Conservation (phyloP, 148 eudicot genomes). For the Heliosperma pusillum region DNA sequence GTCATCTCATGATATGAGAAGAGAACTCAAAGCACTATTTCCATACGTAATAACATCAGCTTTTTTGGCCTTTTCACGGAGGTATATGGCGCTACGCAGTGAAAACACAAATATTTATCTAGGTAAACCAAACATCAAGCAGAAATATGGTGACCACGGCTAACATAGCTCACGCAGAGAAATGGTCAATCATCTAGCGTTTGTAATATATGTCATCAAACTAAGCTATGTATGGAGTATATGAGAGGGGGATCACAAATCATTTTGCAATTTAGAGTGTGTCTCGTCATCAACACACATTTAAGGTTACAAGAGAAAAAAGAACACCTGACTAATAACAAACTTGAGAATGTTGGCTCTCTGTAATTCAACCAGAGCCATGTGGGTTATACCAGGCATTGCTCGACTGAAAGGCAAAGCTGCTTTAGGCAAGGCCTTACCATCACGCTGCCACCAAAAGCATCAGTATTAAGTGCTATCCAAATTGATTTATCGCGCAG, state of each 20-base stretch:
- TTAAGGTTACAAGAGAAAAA: background rate
- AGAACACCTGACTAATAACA: conserved; percentile 81
- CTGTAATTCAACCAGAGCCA: conserved; percentile 92
- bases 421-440: conserved; percentile 76
- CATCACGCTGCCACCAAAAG: conserved; percentile 50
- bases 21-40: no score
- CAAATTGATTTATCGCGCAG: background rate
- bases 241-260: background rate
- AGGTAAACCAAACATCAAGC: no score
- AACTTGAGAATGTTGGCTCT: conserved; percentile 82
- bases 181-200: background rate
- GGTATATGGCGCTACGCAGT: background rate
- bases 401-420: conserved; percentile 96
- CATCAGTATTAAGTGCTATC: background rate
- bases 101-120: no score
- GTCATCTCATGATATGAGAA: no score
- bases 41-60: no score
- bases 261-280: background rate
- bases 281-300: background rate
- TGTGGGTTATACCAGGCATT: conserved; percentile 85
- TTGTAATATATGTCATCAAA: background rate
- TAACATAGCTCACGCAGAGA: background rate
- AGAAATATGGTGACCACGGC: background rate
- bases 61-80: background rate
- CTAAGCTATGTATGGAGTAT: no score